Base-by-base conservation (phyloP, 441 rosid species). In the Iberis amara region DNA sequence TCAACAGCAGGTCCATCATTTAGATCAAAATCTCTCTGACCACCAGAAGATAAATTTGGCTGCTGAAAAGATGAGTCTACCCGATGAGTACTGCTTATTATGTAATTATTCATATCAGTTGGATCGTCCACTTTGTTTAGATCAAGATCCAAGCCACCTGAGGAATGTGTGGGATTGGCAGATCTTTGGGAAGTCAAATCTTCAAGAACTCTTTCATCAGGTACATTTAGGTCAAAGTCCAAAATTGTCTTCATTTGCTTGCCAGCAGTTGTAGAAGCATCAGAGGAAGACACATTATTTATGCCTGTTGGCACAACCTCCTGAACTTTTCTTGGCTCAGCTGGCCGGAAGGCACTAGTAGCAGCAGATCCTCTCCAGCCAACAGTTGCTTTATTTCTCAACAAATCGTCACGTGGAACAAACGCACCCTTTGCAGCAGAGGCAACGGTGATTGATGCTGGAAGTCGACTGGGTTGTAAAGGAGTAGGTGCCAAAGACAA, bases 291-390 rank as follows among this genome's bases (percentile, higher is more conserved):
- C n/a, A 50, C 10, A 56, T 43, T 61, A 11, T 44, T 51, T 1
- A 69, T 48, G 54, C 70, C 52, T 10, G 68, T 35, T 7, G 66
- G 62, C 40, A 67, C 71, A 39, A 67, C 71, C 40, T 90, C 96
- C 47, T 71, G 57, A 26, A 35, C 37, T 70, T 77, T 88, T 64
- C 98, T 75, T 15, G 96, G 92, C 68, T 85, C 98, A 47, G 98
- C 94, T 18, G 96, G 98, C 2, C 98, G 75, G 66, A 91, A 91
- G 11, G 98, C 98, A 69, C 98, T 91, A n/a, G 98, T 91, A 46
- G 98, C 96, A 3, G 98, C 98, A 32, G 98, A 85, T 52, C 98
- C 98, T 74, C 87, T 91, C 98, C 98, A 88, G 39, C 98, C 94
- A 73, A 85, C 72, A 59, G 67, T 71, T 23, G 72, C 85, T 72